Evolutionary conservation across 306 rosid species (phyloP), one percentile per base, ranked within the genome.

Genomic region (Heteromeles arbutifolia): DNA sequence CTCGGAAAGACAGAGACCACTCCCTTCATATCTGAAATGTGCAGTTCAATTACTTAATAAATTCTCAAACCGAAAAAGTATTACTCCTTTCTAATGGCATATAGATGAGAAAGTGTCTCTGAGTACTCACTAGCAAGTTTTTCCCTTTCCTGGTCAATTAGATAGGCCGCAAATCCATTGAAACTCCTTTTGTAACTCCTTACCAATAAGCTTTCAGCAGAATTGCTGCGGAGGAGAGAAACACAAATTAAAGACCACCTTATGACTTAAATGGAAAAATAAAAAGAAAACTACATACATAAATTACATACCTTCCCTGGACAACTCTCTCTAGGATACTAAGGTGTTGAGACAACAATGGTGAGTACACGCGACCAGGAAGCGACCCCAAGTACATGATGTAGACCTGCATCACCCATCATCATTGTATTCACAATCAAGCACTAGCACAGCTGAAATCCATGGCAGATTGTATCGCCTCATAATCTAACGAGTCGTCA

Each of bases 101-200:
- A 39, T 39, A 8, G 43, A 25, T 15, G 29, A 45, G 29, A 44
- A 28, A 7, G 32, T 22, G 11, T 67, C 5, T 22, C 6, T 3
- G 19, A 74, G 14, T 9, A 52, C 57, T 43, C 58, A 80, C 83
- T 68, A 3, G 84, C 28, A 41, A 79, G 63, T 67, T 56, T 73
- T 39, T 69, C 72, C 45, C 62, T 64, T 64, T 80, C 80, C 34
- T 4, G n/a, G 6, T 69, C 74, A 8, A 82, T 76, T 0, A 80
- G 76, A 37, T 65, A 41, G 19, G 84, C 84, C 4, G 67, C 84
- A 54, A 83, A 83, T 18, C 86, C 86, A 65, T 72, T 83, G 70
- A 83, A 83, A 59, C 84, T 79, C 64, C 84, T 79, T 25, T 24
- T 65, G 48, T 84, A 84, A 29, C 87, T 84, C 41, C 73, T 66